A percentile compares a stretch with the other conserved stretches of the same genome.
These are phyloP conservation scores for Dictyostelium intermedium DNA, from an alignment of 78 protist genomes.

Conservation along the genomic window DNA sequence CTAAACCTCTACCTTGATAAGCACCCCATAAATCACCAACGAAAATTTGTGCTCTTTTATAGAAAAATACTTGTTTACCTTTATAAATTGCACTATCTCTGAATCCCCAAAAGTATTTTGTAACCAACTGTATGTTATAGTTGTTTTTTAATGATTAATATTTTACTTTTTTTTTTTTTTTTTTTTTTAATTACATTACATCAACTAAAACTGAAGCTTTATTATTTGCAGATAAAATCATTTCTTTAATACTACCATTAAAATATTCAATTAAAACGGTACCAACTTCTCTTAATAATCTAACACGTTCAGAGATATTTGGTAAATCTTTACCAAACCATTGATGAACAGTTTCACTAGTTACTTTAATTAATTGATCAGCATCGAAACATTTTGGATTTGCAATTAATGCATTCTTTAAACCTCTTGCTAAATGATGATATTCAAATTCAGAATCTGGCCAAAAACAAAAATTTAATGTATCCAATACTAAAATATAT, in stretches of 20 bases:
- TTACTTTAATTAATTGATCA: conserved; percentile 21
- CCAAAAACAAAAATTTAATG: conserved; percentile 93
- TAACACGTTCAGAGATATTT: conserved; percentile 46
- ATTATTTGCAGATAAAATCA: conserved; percentile 50
- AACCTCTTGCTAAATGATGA: conserved; percentile 42
- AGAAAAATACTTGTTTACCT: conserved; percentile 78
- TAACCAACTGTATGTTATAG: conserved; percentile 26
- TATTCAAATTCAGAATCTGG: conserved; percentile 62
- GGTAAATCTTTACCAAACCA: conserved; percentile 74
- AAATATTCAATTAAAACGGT: conserved; percentile 5
- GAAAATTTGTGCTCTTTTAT: conserved; percentile 94
- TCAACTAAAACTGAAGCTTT: conserved; percentile 63
- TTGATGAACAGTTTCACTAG: background rate
- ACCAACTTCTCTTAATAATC: conserved; percentile 71
- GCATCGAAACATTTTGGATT: conserved; percentile 62
- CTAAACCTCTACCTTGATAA: conserved; percentile 85
- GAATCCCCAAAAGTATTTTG: conserved; percentile 78
- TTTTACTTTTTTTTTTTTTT: no score
- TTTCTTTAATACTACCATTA: conserved; percentile 49
- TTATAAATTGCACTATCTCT: conserved; percentile 71
- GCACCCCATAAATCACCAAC: conserved; percentile 94
- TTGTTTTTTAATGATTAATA: background rate
- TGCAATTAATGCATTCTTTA: conserved; percentile 6
- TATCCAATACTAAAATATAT: conserved; percentile 88
- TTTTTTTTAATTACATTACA: background rate